Percentiles rank a stretch among this genome's conserved stretches.
Conservation (phyloP, 2,329 filamentous ascomycete genomes). For the Didymella sp. region DNA sequence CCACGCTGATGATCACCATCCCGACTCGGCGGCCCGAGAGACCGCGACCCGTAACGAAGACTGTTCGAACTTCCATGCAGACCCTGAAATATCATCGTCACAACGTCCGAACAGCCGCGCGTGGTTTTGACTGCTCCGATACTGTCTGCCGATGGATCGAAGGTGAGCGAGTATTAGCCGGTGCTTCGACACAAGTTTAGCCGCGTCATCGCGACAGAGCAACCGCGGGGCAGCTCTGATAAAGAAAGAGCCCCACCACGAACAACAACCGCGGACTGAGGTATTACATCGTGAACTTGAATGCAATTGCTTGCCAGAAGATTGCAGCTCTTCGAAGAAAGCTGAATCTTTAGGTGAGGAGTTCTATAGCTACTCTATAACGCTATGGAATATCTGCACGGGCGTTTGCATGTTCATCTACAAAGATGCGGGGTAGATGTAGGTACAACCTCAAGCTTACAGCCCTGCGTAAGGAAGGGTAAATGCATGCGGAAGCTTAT, state of each 20-base stretch:
- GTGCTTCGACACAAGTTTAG: constrained; percentile 17
- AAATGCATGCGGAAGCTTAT: constrained; percentile 28
- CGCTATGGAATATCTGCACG: neutral
- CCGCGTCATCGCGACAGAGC: constrained; percentile 8
- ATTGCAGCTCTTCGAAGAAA: neutral
- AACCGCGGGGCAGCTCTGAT: constrained; percentile 11
- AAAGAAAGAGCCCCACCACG: constrained; percentile 10
- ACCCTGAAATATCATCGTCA: constrained; percentile 5
- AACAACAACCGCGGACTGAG: constrained; percentile 15
- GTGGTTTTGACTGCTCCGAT: constrained; percentile 7
- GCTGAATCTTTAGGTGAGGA: neutral
- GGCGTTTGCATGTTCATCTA: constrained; percentile 2
- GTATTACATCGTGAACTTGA: neutral
- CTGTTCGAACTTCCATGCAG: neutral
- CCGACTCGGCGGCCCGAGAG: neutral
- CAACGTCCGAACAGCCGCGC: constrained; percentile 1
- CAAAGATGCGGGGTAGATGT: constrained; percentile 12
- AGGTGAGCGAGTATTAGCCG: constrained; percentile 11
- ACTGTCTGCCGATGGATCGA: constrained; percentile 1
- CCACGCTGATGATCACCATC: constrained; percentile 1
- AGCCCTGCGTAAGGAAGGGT: constrained; percentile 24
- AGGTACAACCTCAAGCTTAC: constrained; percentile 3
- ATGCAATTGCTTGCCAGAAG: neutral
- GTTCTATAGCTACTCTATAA: neutral
- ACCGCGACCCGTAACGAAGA: neutral